Evolutionary conservation across 2,329 filamentous ascomycete genomes (phyloP).

Genomic region (Thielaviopsis punctulata): DNA sequence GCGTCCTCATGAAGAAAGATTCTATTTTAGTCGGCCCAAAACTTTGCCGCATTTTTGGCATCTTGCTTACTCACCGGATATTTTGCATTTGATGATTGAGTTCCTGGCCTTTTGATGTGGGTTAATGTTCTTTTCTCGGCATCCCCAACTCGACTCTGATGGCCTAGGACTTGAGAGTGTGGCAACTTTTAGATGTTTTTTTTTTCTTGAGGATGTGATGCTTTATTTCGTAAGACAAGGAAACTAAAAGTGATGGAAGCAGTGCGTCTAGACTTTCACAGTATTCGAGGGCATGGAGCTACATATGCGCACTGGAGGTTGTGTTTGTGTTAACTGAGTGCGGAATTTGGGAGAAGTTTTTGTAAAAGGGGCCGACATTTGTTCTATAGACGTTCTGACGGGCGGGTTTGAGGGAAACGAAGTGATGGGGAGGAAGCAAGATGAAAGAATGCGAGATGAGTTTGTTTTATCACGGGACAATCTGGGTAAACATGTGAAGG

Average conservation of each 20-base stretch:
- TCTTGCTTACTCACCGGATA: not conserved
- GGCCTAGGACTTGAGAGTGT: not conserved
- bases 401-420: too few relatives aligned
- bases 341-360: too few relatives aligned
- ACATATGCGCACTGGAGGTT: not conserved
- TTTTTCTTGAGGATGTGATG: not conserved
- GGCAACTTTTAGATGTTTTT: not conserved
- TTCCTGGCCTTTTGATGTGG: not conserved
- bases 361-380: too few relatives aligned
- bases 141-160: conserved; percentile 1
- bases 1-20: not conserved
- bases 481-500: too few relatives aligned
- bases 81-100: not conserved
- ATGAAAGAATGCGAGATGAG: too few relatives aligned
- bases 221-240: not conserved
- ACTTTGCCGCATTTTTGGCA: not conserved
- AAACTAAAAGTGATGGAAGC: not conserved
- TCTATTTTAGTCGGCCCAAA: not conserved
- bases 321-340: not conserved
- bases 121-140: not conserved
- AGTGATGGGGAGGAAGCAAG: too few relatives aligned
- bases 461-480: too few relatives aligned
- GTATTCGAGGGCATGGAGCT: not conserved
- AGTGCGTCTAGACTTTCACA: not conserved
- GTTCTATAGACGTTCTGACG: too few relatives aligned